Evolutionary conservation across 2,329 filamentous ascomycete species (phyloP).

Genomic region (Colletotrichum trifolii): DNA sequence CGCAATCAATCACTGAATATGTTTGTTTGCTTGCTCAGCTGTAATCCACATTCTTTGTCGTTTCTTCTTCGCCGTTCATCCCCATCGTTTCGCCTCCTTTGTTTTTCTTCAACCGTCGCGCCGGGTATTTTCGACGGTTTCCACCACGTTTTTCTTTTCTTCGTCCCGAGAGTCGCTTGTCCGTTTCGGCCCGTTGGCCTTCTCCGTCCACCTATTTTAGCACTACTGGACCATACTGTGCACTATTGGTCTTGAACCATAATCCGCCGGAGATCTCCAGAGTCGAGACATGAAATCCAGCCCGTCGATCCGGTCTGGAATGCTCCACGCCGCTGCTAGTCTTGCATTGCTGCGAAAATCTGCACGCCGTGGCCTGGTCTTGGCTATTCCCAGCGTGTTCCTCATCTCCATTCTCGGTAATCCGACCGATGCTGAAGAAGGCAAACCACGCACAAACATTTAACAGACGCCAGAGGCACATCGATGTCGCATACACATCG

Average conservation of each 20-base stretch:
- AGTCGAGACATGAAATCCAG: constrained; percentile 11
- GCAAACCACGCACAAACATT: no score
- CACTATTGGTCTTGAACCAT: no score
- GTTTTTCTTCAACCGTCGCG: constrained; percentile 20
- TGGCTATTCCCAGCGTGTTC: no score
- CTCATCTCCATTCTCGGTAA: no score
- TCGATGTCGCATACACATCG: neutral
- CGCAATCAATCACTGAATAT: no score
- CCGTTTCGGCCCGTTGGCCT: no score
- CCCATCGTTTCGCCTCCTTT: constrained; percentile 7
- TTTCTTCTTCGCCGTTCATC: neutral
- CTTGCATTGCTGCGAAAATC: neutral
- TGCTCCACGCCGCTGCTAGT: constrained; percentile 15
- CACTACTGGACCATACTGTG: no score
- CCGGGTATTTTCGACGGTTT: neutral
- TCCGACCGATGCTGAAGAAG: no score
- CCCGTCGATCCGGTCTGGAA: constrained; percentile 27
- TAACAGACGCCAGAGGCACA: constrained; percentile 8
- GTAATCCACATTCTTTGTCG: neutral
- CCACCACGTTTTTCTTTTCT: no score
- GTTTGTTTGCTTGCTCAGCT: no score
- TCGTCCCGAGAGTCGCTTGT: no score
- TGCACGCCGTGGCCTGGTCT: neutral
- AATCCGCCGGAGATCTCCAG: constrained; percentile 3
- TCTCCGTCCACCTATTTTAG: no score